Evolutionary conservation across 495 filamentous ascomycete genomes (phyloP), one percentile per base, ranked within the genome.

Genomic region (Neurospora tetraspora): DNA sequence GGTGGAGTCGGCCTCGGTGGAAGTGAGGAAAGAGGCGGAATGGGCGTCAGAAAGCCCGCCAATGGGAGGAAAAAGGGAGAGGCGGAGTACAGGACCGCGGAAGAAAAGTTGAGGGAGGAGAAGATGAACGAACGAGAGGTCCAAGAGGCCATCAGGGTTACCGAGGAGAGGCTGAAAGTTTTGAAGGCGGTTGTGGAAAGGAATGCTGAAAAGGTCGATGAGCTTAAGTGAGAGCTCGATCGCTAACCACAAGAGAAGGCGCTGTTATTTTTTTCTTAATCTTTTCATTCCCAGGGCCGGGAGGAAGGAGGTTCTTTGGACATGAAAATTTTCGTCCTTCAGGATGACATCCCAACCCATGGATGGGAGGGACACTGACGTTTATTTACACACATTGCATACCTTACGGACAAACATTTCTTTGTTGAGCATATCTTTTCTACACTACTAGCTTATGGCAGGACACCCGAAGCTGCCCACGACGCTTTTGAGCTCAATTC

Each of bases 111-210:
- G 18, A 82, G 83, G 70, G 90, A 91, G 45, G 90, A 92, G 78
- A 88, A 86, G 68, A 94, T 97, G 87, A 90, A 88, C 69, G 89
- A 94, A 75, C 82, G 91, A 65, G 91, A 98, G 81, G 86, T 99
- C 71, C 89, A 91, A 76, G 90, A 94, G 77, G 94, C 94, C 18
- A 94, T 98, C 68, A 84, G 85, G 39, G 89, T 95, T 16, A 97
- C 94, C 36, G 92, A 97, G 80, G 91, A 96, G 82, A 88, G 90
- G 71, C 83, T 98, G 71, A 86, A 89, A 70, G 86, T 89, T 4
- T 82, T 98, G 69, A 95, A 95, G 79, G 84, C 83, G 53, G 90
- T 92, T 65, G 83, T 97, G 72, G 87, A 85, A 59, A 85, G 86
- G 77, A 89, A 85, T 16, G 53, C 23, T 7, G 47, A 59, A 14